These are phyloP conservation scores for Helicostylum pulchrum DNA, from an alignment of 192 early-diverging fungal genomes.

Conservation along the genomic window DNA sequence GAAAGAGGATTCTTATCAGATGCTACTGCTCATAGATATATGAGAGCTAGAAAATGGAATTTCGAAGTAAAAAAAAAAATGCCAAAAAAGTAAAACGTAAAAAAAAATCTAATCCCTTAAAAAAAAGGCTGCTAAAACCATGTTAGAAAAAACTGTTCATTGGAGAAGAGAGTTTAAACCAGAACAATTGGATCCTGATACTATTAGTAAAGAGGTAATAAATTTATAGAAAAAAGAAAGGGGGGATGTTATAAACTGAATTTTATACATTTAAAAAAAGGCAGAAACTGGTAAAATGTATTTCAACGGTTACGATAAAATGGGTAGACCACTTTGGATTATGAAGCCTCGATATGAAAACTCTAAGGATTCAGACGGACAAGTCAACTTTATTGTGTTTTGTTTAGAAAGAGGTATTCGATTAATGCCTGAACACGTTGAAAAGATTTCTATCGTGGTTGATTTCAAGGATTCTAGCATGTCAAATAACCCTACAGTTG, in stretches of 20 bases:
- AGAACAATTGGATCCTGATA: conserved; percentile 15
- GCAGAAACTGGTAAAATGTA: conserved; percentile 74
- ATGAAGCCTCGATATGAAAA: conserved; percentile 77
- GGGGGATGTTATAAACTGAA: too few relatives aligned
- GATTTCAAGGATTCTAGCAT: conserved; percentile 68
- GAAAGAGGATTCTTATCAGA: conserved; percentile 27
- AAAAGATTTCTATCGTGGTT: conserved; percentile 71
- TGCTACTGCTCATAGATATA: conserved; percentile 27
- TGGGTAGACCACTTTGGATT: conserved; percentile 69
- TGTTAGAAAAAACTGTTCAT: conserved; percentile 20
- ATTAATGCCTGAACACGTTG: conserved; percentile 67
- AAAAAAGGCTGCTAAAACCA: conserved; percentile 14
- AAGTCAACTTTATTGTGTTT: conserved; percentile 79
- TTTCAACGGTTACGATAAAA: conserved; percentile 73
- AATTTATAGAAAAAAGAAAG: background rate
- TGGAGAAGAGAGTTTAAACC: conserved; percentile 27
- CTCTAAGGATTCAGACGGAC: conserved; percentile 63
- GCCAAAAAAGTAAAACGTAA: background rate
- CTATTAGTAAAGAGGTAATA: conserved; percentile 32
- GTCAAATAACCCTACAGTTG: conserved; percentile 64
- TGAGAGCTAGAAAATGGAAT: conserved; percentile 29
- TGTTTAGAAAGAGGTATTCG: conserved; percentile 75
- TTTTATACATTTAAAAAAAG: background rate
- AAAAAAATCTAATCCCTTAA: background rate
- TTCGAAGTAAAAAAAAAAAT: conserved; percentile 17